These are phyloP conservation scores for Scheffersomyces coipomensis DNA, from an alignment of 805 yeast species.

Conservation along the genomic window DNA sequence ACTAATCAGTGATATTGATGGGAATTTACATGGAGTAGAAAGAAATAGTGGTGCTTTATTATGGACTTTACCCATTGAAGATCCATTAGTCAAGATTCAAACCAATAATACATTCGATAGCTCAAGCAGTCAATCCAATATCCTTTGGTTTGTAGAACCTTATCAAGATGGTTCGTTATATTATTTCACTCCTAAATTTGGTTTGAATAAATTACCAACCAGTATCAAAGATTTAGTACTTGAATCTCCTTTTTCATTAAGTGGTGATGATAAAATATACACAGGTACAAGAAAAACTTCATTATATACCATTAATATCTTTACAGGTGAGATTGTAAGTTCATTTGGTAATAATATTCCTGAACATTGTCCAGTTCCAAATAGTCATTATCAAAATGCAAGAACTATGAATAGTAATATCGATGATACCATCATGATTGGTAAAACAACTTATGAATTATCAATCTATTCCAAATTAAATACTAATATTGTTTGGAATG, in stretches of 20 bases:
- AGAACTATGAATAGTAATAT: slow-evolving; percentile 10
- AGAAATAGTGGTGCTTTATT: slow-evolving; percentile 69
- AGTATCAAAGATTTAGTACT: slow-evolving; percentile 73
- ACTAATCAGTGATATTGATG: slow-evolving; percentile 80
- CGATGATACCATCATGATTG: slow-evolving; percentile 51
- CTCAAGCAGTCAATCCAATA: slow-evolving; percentile 18
- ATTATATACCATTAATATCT: slow-evolving; percentile 68
- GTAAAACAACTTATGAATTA: slow-evolving; percentile 70
- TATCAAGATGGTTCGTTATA: slow-evolving; percentile 79
- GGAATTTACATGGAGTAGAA: slow-evolving; percentile 77
- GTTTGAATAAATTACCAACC: slow-evolving; percentile 79
- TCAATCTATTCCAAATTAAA: slow-evolving; percentile 73
- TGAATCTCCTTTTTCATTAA: slow-evolving; percentile 81
- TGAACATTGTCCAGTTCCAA: slow-evolving; percentile 34
- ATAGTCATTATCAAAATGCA: slow-evolving; percentile 13
- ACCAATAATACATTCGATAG: slow-evolving; percentile 14
- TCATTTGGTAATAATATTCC: slow-evolving; percentile 54
- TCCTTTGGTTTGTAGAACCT: slow-evolving; percentile 89
- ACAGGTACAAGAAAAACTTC: slow-evolving; percentile 82
- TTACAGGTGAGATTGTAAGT: slow-evolving; percentile 69
- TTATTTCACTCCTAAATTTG: slow-evolving; percentile 71
- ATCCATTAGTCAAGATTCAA: slow-evolving; percentile 55
- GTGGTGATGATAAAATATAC: slow-evolving; percentile 76
- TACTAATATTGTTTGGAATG: slow-evolving; percentile 67
- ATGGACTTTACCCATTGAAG: slow-evolving; percentile 73